Conservation (phyloP, 2,329 filamentous ascomycete genomes). For the Talaromyces islandicus region DNA sequence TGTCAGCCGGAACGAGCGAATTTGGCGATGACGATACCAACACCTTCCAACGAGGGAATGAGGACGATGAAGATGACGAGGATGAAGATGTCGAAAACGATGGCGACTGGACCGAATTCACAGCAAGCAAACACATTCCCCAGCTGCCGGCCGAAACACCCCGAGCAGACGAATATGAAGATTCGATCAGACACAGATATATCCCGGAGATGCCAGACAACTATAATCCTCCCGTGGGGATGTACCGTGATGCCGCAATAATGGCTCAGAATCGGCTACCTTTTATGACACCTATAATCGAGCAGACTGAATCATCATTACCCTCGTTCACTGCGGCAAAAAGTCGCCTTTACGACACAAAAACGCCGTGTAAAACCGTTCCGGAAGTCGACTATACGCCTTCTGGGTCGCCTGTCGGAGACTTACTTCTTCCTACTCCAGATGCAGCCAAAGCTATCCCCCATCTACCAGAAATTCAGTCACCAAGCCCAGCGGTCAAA, state of each 20-base stretch:
- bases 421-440: constrained; percentile 62
- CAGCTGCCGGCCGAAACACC: constrained; percentile 20
- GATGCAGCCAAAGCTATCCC: constrained; percentile 31
- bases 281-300: constrained; percentile 98
- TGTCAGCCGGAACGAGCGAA: constrained; percentile 59
- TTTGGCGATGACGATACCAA: constrained; percentile 56
- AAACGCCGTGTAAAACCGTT: constrained; percentile 66
- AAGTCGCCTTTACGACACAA: constrained; percentile 58
- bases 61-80: constrained; percentile 25
- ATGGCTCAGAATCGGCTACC: constrained; percentile 85
- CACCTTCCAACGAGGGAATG: constrained; percentile 32
- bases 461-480: constrained; percentile 43
- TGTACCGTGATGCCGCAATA: constrained; percentile 73
- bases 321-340: constrained; percentile 51
- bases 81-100: constrained; percentile 32
- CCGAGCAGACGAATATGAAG: constrained; percentile 26
- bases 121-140: constrained; percentile 64
- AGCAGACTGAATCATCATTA: constrained; percentile 85
- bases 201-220: constrained; percentile 73
- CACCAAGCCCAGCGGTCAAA: constrained; percentile 32
- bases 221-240: constrained; percentile 70
- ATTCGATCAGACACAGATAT: constrained; percentile 36
- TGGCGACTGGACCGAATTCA: constrained; percentile 87
- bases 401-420: constrained; percentile 31
- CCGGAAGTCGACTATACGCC: constrained; percentile 19